Evolutionary conservation across 2,329 filamentous ascomycete species (phyloP).

Genomic region (Cadophora gregata): DNA sequence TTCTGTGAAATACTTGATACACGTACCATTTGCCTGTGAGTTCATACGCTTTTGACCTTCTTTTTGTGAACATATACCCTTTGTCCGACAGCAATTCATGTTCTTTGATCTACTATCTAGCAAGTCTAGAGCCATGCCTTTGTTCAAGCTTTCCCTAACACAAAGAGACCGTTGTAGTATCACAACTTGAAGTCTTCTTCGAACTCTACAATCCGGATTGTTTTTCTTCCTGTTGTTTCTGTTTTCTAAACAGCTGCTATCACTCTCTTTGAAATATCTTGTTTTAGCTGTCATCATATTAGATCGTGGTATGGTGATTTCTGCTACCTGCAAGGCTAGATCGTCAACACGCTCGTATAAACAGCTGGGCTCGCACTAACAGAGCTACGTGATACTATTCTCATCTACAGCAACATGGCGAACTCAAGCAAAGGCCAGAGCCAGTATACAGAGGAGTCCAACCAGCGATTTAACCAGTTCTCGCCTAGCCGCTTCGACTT

Average conservation of each 20-base stretch:
- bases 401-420: background rate
- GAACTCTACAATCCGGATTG: slow-evolving; percentile 7
- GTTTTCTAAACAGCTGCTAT: background rate
- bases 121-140: background rate
- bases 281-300: background rate
- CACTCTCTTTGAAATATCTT: background rate
- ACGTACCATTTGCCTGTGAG: no score
- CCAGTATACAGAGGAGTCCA: background rate
- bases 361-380: background rate
- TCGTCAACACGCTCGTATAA: background rate
- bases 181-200: background rate
- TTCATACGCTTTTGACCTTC: background rate
- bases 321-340: background rate
- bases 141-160: background rate
- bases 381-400: background rate
- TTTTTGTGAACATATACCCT: background rate
- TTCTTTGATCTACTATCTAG: background rate
- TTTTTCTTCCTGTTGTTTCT: background rate
- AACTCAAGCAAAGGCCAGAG: background rate
- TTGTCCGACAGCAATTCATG: background rate
- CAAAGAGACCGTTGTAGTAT: background rate
- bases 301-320: background rate
- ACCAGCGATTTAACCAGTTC: background rate
- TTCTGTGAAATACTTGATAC: no score
- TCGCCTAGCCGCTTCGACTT: slow-evolving; percentile 10